Conservation (phyloP, 129 eudicot species). For the Flaveria sonorensis region DNA sequence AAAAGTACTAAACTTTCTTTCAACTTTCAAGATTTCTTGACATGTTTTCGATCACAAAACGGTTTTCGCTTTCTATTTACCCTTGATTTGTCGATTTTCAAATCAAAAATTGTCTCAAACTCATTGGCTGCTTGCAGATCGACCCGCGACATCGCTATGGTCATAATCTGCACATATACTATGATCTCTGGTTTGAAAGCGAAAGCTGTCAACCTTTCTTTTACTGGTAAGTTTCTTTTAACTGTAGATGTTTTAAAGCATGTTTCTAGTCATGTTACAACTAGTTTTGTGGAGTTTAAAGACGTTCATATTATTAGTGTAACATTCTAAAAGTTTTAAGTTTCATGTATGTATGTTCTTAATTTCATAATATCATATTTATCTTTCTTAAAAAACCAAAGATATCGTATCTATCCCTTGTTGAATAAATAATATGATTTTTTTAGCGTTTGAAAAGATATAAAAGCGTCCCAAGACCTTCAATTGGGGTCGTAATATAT, state of each 20-base stretch:
- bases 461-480: too few species aligned
- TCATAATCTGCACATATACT: slow-evolving; percentile 75
- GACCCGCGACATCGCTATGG: slow-evolving; percentile 98
- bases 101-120: slow-evolving; percentile 6
- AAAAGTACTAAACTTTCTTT: neutral
- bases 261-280: neutral
- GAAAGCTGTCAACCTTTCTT: slow-evolving; percentile 86
- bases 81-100: neutral
- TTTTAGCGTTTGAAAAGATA: too few species aligned
- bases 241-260: neutral
- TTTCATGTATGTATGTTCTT: too few species aligned
- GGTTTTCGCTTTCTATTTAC: neutral
- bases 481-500: too few species aligned
- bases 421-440: too few species aligned
- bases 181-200: slow-evolving; percentile 74
- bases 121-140: slow-evolving; percentile 48
- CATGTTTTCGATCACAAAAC: neutral
- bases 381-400: too few species aligned
- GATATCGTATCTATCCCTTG: too few species aligned
- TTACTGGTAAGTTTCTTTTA: slow-evolving; percentile 55
- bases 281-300: neutral
- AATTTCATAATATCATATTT: too few species aligned
- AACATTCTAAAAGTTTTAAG: neutral
- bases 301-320: too few species aligned
- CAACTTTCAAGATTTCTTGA: slow-evolving; percentile 23